Evolutionary conservation across 2,329 filamentous ascomycete species (phyloP), one percentile per base, ranked within the genome.

Genomic region (Alternaria tenuissima): DNA sequence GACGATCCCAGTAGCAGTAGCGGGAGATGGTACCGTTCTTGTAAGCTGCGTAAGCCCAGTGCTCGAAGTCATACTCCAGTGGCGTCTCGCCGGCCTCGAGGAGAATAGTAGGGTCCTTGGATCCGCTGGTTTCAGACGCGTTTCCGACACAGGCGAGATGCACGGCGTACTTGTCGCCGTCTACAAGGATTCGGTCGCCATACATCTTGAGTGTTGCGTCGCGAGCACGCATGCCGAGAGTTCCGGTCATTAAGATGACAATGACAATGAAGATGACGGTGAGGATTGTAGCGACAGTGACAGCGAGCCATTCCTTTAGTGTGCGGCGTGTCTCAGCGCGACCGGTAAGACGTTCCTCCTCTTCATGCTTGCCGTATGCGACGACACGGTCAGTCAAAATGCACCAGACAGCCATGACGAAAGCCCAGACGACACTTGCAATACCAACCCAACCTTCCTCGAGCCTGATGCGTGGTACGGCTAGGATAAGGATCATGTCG

Each of bases 381-480:
- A 99, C 95, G 5, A 91, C 88, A 48, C 90, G 86, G 73, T 97
- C 94, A 7, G 90, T 91, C 8, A 90, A 71, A 20, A 97, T 83
- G 24, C 91, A 91, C 88, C 93, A 98, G 3, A 91, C 77, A 36
- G 90, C 87, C 75, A 96, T 92, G 46, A 95, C 66, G 3, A 93
- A 83, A 18, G 92, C 91, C 94, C 91, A 97, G 16, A 92, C 81
- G 3, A 94, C 91, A 42, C 91, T 95, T 9, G 87, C 88, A 56
- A 95, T 91, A n/a, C 95, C 95, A 1, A 95, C 89, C 90, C 93
- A 96, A 32, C 92, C 90, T 79, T 98, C 94, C 77, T 97, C 93
- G 20, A 90, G 83, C 14, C 94, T 87, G 16, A 94, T 86, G 65
- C 88, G 86, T 48, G 88, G 83, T 1, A 97, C 92, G 0, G 90